A percentile compares a stretch with the other conserved stretches of the same genome.
Conservation (phyloP, 1,284 basidiomycete species). For the Porodaedalea pini region DNA sequence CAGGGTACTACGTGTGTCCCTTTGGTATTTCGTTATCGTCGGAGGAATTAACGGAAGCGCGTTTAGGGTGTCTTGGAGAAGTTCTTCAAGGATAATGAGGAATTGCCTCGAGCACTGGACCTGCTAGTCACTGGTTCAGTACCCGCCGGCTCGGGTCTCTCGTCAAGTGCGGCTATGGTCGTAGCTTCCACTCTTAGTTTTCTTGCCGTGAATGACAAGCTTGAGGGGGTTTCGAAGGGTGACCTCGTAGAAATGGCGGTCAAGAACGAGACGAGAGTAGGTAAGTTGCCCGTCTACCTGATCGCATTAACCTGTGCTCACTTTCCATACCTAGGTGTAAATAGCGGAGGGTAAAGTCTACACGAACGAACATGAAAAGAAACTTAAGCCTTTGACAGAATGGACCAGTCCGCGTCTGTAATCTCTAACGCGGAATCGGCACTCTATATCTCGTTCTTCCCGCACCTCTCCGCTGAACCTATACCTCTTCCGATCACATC, state of each 20-base stretch:
- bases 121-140: slow-evolving; percentile 75
- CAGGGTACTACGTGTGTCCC: slow-evolving; percentile 64
- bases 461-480: slow-evolving; percentile 61
- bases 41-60: slow-evolving; percentile 1
- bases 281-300: slow-evolving; percentile 33
- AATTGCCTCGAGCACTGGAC: slow-evolving; percentile 55
- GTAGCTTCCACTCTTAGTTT: slow-evolving; percentile 79
- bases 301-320: slow-evolving; percentile 7
- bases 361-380: neutral
- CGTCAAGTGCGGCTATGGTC: slow-evolving; percentile 83
- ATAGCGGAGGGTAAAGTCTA: slow-evolving; percentile 61
- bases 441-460: slow-evolving; percentile 80
- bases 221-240: slow-evolving; percentile 59
- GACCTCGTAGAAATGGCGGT: slow-evolving; percentile 75
- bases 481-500: slow-evolving; percentile 53
- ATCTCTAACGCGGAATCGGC: slow-evolving; percentile 67
- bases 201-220: slow-evolving; percentile 69
- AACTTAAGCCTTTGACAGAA: too few relatives aligned
- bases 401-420: slow-evolving; percentile 84
- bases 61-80: slow-evolving; percentile 68
- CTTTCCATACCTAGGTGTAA: slow-evolving; percentile 44
- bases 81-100: slow-evolving; percentile 43
- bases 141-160: slow-evolving; percentile 78
- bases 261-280: slow-evolving; percentile 80
- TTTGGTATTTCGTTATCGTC: slow-evolving; percentile 20